phyloP scores from a whole-genome alignment of 2,329 filamentous ascomycete genomes.

The Sporothrix protearum region DNA sequence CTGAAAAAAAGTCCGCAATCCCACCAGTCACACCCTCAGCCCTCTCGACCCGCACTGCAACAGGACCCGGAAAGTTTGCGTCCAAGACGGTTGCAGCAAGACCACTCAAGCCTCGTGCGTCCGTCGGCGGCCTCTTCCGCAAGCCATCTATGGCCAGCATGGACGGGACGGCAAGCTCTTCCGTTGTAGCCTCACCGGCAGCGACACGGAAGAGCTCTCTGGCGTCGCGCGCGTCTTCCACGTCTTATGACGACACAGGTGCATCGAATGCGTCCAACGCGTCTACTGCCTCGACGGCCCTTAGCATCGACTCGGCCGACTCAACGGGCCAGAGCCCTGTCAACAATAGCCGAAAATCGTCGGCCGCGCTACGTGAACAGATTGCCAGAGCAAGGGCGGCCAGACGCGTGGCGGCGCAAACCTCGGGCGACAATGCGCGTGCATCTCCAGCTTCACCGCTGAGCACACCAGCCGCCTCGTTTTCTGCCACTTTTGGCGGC shows the following conservation, averaged over 20 bases:
- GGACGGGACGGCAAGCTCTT: constrained; percentile 26
- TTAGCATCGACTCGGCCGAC: constrained; percentile 39
- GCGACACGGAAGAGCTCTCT: constrained; percentile 41
- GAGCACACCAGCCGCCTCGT: constrained; percentile 26
- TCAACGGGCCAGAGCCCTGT: constrained; percentile 23
- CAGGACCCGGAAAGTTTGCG: constrained; percentile 38
- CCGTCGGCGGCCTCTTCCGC: constrained; percentile 51
- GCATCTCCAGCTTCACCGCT: constrained; percentile 31
- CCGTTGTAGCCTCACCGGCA: constrained; percentile 28
- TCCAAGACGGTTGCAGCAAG: constrained; percentile 48
- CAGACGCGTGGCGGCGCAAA: constrained; percentile 51
- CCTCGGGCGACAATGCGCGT: constrained; percentile 20
- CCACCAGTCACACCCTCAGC: constrained; percentile 25
- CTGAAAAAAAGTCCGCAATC: constrained; percentile 35
- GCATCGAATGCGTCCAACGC: constrained; percentile 39
- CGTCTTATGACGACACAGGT: constrained; percentile 38
- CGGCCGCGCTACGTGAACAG: constrained; percentile 76
- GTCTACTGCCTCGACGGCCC: constrained; percentile 40
- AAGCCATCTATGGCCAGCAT: constrained; percentile 52
- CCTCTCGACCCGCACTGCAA: constrained; percentile 25
- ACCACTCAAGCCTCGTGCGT: constrained; percentile 49
- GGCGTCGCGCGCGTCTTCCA: constrained; percentile 40
- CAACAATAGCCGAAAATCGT: constrained; percentile 59
- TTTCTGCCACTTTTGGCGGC: neutral
- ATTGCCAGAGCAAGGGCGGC: constrained; percentile 91